Base-by-base conservation (phyloP, 345 rosid genomes). In the Brassica cretica region DNA sequence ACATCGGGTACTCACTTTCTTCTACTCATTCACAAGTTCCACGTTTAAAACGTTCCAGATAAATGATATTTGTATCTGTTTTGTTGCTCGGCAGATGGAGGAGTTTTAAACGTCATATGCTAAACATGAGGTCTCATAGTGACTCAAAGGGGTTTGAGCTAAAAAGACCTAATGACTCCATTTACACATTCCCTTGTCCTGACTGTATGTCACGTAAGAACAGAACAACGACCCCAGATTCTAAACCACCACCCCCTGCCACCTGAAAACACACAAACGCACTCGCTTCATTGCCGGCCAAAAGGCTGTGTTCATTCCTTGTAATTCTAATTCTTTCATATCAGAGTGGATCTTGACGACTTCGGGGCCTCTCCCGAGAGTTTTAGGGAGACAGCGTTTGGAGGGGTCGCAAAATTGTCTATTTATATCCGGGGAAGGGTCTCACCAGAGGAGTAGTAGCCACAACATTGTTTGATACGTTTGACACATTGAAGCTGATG, bases 171-270 rank as follows among this genome's bases (percentile, higher is more conserved):
- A 90, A 81, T 59, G 98, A 96, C 73, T 96, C 98, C 0, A 83
- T 91, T 41, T 96, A 90, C 77, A 88, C 93, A 51, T 93, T 87
- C 76, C 98, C 99, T 12, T 96, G 99, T 84, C 99, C 99, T 8
- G 95, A 96, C 78, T 96, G 99, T 83, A 91, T 96, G 98, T 89
- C 95, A 78, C 97, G 82, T 33, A 60, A 70, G 64, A 96, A 88
- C 91, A 89, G 82, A 79, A 82, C 79, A 75, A 79, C 79, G 60
- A 58, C 95, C 14, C 80, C 80, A 66, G 84, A 79, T 63, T 79
- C 89, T 6, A 90, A 76, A 84, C 83, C 88, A 46, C 12, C 74
- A n/a, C 83, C 88, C 39, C 12, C 75, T 56, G 61, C 73, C 69
- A 71, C 67, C 53, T 73, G 72, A 77, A 55, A 16, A 8, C 63